Evolutionary conservation across 257 asterid species (phyloP), one percentile per base, ranked within the genome.

Genomic region (Catharanthus roseus): DNA sequence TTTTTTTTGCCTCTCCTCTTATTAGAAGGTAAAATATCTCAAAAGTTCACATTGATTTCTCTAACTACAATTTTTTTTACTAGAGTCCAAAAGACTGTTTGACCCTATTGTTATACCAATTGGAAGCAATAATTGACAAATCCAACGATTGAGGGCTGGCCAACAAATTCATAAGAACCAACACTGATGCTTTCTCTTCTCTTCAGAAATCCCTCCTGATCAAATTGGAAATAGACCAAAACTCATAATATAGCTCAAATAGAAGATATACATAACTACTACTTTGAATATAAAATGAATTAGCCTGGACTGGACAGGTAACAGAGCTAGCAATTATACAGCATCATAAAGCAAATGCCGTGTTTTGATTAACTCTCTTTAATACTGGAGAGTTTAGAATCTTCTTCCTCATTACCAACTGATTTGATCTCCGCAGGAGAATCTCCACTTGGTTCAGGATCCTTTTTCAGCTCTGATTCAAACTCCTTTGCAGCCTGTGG

Each of bases 401-500:
- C 90, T 80, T 79, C 75, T 71, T 76, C 88, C 70, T 84, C 95
- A 77, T 79, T 87, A 38, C 74, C 41, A 23, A 66, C 80, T 42
- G 81, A 66, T 23, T 72, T 68, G 29, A 50, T 62, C 77, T 82
- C 79, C 67, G 45, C 64, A 21, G 90, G 69, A 29, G 75, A 66
- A 60, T 82, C 90, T 21, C 60, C 86, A 45, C 8, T 72, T 54
- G 90, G 26, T 57, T 79, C 90, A 0, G 78, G 76, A 7, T 89
- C 96, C 80, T 84, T 87, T 82, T 77, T 89, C 81, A 91, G 86
- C 78, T 91, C 97, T 1, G 96, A 67, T 83, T 91, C 95, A 42
- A 91, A 91, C 77, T 91, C 97, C 77, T 91, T 91, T 28, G 97
- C 97, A 3, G 97, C 97, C 97, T 91, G 67, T 0, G 19, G 47